phyloP scores from a whole-genome alignment of 768 basidiomycete genomes.

The Tulasnella calospora region DNA sequence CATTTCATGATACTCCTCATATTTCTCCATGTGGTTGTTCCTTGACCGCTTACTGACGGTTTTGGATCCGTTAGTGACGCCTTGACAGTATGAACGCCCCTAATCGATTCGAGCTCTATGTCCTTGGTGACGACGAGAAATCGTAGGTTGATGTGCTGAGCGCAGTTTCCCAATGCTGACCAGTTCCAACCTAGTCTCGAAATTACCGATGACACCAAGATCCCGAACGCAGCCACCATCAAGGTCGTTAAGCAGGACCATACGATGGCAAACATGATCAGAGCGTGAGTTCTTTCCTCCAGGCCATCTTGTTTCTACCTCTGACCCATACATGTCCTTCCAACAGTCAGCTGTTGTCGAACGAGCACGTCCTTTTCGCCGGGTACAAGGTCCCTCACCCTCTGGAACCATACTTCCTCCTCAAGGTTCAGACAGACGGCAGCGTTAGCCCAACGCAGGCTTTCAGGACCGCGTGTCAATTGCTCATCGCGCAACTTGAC shows the following conservation, averaged over 20 bases:
- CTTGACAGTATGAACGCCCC: slow-evolving; percentile 75
- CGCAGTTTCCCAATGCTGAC: slow-evolving; percentile 5
- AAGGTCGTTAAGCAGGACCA: slow-evolving; percentile 96
- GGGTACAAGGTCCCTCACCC: slow-evolving; percentile 99
- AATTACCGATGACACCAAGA: slow-evolving; percentile 91
- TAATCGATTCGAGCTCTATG: slow-evolving; percentile 84
- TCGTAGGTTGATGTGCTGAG: slow-evolving; percentile 55
- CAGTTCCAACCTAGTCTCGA: slow-evolving; percentile 57
- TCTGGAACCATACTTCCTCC: slow-evolving; percentile 85
- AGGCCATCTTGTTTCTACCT: neutral
- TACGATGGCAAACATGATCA: slow-evolving; percentile 93
- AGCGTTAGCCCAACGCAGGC: slow-evolving; percentile 72
- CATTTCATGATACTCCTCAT: slow-evolving; percentile 23
- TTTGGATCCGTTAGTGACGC: neutral
- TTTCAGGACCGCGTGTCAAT: slow-evolving; percentile 76
- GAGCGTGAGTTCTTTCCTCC: slow-evolving; percentile 58
- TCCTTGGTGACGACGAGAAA: slow-evolving; percentile 90
- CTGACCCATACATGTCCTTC: neutral
- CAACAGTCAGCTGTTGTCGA: slow-evolving; percentile 77
- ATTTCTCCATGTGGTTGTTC: neutral
- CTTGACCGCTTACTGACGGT: neutral
- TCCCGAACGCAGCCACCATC: slow-evolving; percentile 94
- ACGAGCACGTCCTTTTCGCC: slow-evolving; percentile 86
- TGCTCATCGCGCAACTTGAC: slow-evolving; percentile 62
- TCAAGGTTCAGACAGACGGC: slow-evolving; percentile 96